Evolutionary conservation across 2,329 filamentous ascomycete genomes (phyloP), one percentile per base, ranked within the genome.

Genomic region (Lachnellula cervina): DNA sequence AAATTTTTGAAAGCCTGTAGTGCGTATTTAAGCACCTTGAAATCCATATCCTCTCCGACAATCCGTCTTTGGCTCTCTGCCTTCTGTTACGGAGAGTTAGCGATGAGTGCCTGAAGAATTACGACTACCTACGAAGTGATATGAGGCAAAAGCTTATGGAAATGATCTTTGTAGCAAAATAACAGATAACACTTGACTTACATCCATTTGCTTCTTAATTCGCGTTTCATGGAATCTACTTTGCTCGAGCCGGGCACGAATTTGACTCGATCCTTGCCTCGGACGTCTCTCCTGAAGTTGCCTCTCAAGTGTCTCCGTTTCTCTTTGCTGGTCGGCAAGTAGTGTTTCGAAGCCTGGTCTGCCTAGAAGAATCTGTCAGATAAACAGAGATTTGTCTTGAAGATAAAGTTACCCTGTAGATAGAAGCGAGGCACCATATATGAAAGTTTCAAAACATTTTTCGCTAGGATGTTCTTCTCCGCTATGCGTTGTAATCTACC

Each of bases 371-470:
- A 47, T 58, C 35, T 46, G 28, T 58, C 38, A 58, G 49, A n/a
- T 17, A 14, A 17, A 38, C 3, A 40, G 16, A 37, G 4, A 49
- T 11, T 5, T n/a, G 34, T 11, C 2, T 16, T 19, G 17, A 8
- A 21, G 16, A 51, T 50, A n/a, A 13, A 9, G 8, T 47, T 49
- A 80, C 80, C 77, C 72, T 78, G 72, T 56, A 75, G 73, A 68
- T 81, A 82, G 66, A 83, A 82, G 63, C 78, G 80, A 4, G 80
- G 80, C 54, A 83, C 77, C 69, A 83, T 75, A 67, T 83, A 83
- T 59, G 78, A 81, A 68, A 83, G 81, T 64, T 82, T 81, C 65
- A 78, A 80, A 57, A 83, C 80, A 65, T 80, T 74, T 52, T 71
- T 68, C 16, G 79, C 76, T 19, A 83, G 71, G 66, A 79, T 75